These are phyloP conservation scores for Coemansia sp. DNA, from an alignment of 192 early-diverging fungal genomes.

Conservation along the genomic window DNA sequence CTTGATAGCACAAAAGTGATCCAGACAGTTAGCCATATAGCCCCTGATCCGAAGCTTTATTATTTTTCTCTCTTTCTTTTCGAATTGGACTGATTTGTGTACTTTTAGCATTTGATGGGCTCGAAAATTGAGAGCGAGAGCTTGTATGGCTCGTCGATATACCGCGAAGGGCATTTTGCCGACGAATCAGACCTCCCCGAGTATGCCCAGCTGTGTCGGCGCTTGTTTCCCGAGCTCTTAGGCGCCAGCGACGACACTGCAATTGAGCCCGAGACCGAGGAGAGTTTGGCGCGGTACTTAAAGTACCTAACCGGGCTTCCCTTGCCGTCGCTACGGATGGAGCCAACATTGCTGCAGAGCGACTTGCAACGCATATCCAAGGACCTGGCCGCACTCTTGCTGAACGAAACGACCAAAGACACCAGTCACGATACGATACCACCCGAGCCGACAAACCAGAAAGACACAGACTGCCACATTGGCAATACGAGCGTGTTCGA, in stretches of 20 bases:
- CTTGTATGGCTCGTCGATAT: conserved; percentile 49
- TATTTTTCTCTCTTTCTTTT: neutral
- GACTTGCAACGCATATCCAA: conserved; percentile 48
- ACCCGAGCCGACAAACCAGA: conserved; percentile 1
- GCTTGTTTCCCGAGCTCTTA: conserved; percentile 35
- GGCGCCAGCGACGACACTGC: conserved; percentile 9
- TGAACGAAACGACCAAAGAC: conserved; percentile 27
- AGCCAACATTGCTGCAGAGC: conserved; percentile 41
- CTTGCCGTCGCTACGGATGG: conserved; percentile 39
- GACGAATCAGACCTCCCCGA: conserved; percentile 47
- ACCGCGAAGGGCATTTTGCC: conserved; percentile 23
- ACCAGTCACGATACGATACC: too few relatives aligned
- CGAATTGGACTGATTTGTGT: neutral
- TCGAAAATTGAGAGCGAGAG: conserved; percentile 35
- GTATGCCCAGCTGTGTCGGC: conserved; percentile 46
- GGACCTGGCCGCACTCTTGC: conserved; percentile 43
- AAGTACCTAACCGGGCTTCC: conserved; percentile 49
- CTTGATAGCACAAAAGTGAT: neutral
- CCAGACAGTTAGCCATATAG: neutral
- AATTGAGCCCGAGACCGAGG: conserved; percentile 32
- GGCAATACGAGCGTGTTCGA: conserved; percentile 20
- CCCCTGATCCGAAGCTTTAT: neutral
- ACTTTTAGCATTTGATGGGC: conserved; percentile 14
- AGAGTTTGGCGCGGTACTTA: conserved; percentile 42
- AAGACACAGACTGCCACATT: neutral